Percentiles rank a stretch among this genome's conserved stretches.
These are phyloP conservation scores for Oemleria cerasiformis DNA, from an alignment of 306 rosid species.

Conservation along the genomic window DNA sequence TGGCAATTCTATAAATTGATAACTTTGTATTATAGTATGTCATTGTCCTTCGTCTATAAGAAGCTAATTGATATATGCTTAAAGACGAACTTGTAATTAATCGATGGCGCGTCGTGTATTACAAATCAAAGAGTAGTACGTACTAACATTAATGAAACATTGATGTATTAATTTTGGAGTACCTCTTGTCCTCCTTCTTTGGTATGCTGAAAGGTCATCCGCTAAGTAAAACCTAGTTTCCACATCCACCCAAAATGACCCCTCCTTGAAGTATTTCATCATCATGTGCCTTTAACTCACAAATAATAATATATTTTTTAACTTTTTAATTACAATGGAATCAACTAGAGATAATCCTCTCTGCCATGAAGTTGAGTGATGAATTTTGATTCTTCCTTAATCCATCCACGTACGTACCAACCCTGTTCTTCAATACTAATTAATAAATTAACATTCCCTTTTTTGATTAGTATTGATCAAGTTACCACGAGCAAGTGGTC, in stretches of 20 bases:
- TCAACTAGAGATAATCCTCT: not conserved
- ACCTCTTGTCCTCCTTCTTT: not conserved
- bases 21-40: not conserved
- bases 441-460: too few relatives aligned
- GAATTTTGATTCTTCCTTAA: not conserved
- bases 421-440: not conserved
- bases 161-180: not conserved
- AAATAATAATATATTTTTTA: not conserved
- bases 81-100: too few relatives aligned
- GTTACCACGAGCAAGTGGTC: too few relatives aligned
- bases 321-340: not conserved
- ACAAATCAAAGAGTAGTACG: not conserved
- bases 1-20: not conserved
- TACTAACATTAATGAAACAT: not conserved
- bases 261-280: not conserved
- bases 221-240: not conserved
- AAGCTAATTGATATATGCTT: too few relatives aligned
- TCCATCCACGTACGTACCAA: not conserved
- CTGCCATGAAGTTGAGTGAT: not conserved
- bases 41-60: too few relatives aligned
- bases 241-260: not conserved
- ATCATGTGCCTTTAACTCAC: not conserved
- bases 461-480: not conserved
- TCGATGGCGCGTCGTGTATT: not conserved
- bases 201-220: conserved; percentile 3